phyloP scores from a whole-genome alignment of 306 rosid species.

The Lathyrus tuberosus region DNA sequence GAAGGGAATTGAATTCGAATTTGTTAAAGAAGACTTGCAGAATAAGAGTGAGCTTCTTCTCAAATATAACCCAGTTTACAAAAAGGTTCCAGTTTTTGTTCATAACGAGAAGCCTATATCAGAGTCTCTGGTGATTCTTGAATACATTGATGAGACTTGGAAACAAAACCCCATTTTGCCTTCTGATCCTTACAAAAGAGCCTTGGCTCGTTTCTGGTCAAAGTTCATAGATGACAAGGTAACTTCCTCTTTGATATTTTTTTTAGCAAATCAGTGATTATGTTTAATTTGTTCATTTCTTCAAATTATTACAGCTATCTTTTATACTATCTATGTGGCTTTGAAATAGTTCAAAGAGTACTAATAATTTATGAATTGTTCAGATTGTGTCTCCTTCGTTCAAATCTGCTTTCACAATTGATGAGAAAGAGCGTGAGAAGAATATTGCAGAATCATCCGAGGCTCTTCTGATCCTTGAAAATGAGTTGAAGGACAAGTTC shows the following conservation, averaged over 20 bases:
- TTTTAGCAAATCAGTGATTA: not conserved
- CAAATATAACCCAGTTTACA: constrained; percentile 61
- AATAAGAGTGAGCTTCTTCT: constrained; percentile 57
- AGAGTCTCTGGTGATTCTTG: constrained; percentile 16
- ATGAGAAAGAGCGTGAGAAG: constrained; percentile 12
- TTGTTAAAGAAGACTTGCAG: constrained; percentile 38
- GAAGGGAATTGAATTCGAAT: constrained; percentile 57
- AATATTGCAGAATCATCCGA: not conserved
- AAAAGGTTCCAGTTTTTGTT: constrained; percentile 50
- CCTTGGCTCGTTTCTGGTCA: constrained; percentile 72
- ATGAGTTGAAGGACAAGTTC: constrained; percentile 56
- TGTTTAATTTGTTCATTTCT: too few species aligned
- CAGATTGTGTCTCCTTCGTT: not conserved
- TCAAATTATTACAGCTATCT: rapidly evolving
- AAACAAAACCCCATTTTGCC: not conserved
- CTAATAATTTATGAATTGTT: not conserved
- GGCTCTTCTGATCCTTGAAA: constrained; percentile 39
- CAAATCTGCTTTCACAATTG: not conserved
- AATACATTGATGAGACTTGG: constrained; percentile 20
- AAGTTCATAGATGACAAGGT: constrained; percentile 68
- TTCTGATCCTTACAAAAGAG: constrained; percentile 41
- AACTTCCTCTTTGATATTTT: not conserved
- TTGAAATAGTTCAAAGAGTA: too few species aligned
- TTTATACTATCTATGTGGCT: too few species aligned
- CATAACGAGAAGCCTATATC: not conserved